Evolutionary conservation across 2,329 filamentous ascomycete species (phyloP).

Genomic region (Exophiala bonariae): DNA sequence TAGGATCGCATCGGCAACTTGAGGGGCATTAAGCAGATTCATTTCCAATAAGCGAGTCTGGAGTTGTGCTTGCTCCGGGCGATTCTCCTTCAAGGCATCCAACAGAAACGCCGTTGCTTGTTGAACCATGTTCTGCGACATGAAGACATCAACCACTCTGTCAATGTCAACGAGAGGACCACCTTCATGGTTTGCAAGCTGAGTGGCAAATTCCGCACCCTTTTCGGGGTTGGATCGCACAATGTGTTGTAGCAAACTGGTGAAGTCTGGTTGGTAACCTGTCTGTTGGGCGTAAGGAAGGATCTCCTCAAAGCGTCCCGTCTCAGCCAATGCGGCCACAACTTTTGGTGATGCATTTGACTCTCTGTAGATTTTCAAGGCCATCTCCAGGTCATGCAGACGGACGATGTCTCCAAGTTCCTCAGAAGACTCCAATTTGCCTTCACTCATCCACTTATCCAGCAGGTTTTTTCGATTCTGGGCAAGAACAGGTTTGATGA

Average conservation of each 20-base stretch:
- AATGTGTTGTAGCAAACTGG: conserved; percentile 86
- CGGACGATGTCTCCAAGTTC: conserved; percentile 94
- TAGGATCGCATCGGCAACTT: conserved; percentile 96
- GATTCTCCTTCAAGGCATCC: conserved; percentile 92
- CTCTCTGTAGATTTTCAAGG: conserved; percentile 84
- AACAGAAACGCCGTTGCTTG: conserved; percentile 97
- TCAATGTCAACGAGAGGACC: conserved; percentile 89
- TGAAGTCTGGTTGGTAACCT: conserved; percentile 94
- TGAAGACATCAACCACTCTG: conserved; percentile 95
- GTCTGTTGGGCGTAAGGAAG: conserved; percentile 82
- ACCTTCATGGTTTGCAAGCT: conserved; percentile 83
- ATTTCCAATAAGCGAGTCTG: conserved; percentile 96
- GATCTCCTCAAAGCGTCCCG: conserved; percentile 95
- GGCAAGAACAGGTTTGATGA: conserved; percentile 86
- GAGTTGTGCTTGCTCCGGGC: conserved; percentile 86
- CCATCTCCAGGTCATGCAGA: conserved; percentile 82
- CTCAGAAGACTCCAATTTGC: conserved; percentile 94
- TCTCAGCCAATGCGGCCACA: conserved; percentile 90
- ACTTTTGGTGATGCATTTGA: conserved; percentile 92
- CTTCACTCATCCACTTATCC: conserved; percentile 96
- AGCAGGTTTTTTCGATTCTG: conserved; percentile 94
- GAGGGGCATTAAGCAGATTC: conserved; percentile 94
- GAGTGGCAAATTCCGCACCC: conserved; percentile 90
- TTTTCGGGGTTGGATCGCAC: conserved; percentile 90
- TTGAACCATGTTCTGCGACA: conserved; percentile 96